Conservation (phyloP, 2,329 filamentous ascomycete species). For the Geosmithia morbida region DNA sequence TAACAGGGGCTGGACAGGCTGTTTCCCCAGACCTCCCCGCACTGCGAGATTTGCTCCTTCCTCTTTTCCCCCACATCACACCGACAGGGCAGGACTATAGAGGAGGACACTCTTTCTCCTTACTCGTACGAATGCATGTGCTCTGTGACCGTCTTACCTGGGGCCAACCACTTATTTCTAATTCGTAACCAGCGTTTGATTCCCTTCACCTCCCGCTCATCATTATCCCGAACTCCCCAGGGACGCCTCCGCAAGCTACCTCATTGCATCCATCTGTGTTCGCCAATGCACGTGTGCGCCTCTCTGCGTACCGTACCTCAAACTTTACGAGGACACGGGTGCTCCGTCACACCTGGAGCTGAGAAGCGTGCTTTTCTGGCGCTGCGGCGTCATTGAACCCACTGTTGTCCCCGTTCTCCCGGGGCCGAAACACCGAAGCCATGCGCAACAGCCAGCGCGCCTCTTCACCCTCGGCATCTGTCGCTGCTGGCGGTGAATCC, state of each 20-base stretch:
- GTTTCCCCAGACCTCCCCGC: background rate
- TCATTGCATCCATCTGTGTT: background rate
- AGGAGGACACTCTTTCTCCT: background rate
- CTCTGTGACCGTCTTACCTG: background rate
- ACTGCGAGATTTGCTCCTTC: background rate
- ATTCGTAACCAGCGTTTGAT: background rate
- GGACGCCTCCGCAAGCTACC: background rate
- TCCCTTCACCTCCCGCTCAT: slow-evolving; percentile 7
- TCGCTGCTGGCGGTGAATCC: background rate
- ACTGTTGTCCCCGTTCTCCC: background rate
- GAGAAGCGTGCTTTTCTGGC: background rate
- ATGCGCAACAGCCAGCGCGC: slow-evolving; percentile 1
- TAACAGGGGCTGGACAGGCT: background rate
- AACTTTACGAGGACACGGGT: background rate
- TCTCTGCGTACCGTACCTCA: background rate
- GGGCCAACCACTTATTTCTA: background rate
- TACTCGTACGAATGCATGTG: background rate
- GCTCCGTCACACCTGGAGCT: background rate
- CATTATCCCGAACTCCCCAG: slow-evolving; percentile 3
- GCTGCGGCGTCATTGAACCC: background rate
- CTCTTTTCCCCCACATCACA: background rate
- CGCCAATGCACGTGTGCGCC: background rate
- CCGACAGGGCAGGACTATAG: background rate
- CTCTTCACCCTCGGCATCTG: background rate
- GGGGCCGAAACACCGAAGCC: background rate